phyloP scores from a whole-genome alignment of 371 early-diverging fungal species.

The Mortierella sp. region DNA sequence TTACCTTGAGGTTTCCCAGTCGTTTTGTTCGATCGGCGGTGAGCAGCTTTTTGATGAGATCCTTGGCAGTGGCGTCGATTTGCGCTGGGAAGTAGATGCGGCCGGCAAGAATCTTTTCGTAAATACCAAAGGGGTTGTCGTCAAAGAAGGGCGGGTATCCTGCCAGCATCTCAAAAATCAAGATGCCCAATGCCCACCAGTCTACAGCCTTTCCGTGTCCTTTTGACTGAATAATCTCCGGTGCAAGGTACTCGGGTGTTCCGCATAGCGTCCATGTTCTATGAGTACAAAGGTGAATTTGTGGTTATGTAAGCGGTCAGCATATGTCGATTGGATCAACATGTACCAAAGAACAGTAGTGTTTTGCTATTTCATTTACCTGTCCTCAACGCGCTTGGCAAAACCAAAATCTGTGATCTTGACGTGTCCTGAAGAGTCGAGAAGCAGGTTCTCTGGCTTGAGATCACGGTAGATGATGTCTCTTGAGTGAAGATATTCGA shows the following conservation, averaged over 20 bases:
- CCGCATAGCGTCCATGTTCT: conserved; percentile 97
- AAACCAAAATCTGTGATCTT: conserved; percentile 99
- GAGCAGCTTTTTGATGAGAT: conserved; percentile 92
- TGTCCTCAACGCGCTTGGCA: conserved; percentile 87
- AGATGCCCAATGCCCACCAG: conserved; percentile 98
- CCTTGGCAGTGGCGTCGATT: conserved; percentile 92
- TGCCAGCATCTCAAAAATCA: conserved; percentile 96
- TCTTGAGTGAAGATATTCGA: conserved; percentile 93
- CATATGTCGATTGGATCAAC: too few species aligned
- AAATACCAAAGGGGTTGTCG: conserved; percentile 91
- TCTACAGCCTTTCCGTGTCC: conserved; percentile 98
- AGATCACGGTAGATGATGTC: conserved; percentile 97
- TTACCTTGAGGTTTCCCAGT: conserved; percentile 90
- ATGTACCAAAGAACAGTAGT: too few species aligned
- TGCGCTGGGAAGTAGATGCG: conserved; percentile 92
- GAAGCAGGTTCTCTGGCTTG: conserved; percentile 95
- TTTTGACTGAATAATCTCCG: conserved; percentile 98
- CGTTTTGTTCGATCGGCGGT: conserved; percentile 93
- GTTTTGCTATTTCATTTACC: too few species aligned
- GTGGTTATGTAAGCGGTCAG: background rate
- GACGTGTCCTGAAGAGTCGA: conserved; percentile 94
- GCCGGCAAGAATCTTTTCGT: conserved; percentile 95
- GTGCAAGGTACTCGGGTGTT: conserved; percentile 98
- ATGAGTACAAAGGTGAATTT: conserved; percentile 31
- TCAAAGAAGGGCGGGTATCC: conserved; percentile 99